Evolutionary conservation across 2,329 filamentous ascomycete species (phyloP).

Genomic region (Curvularia verruculosa): DNA sequence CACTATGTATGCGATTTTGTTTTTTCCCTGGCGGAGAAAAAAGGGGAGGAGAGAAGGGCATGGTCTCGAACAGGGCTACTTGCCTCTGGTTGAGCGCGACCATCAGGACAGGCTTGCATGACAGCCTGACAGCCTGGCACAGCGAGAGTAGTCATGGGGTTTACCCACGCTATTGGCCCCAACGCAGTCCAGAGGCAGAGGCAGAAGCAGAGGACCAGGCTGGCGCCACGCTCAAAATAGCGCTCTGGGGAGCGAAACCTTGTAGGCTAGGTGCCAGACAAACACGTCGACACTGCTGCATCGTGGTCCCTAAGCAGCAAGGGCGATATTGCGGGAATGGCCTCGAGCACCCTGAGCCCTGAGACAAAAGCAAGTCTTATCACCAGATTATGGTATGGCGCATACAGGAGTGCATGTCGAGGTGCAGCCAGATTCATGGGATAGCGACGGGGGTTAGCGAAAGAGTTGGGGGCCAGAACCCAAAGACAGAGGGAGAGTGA

Average conservation of each 20-base stretch:
- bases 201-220: constrained; percentile 13
- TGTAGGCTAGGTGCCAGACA: constrained; percentile 15
- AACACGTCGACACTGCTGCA: constrained; percentile 6
- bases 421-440: constrained; percentile 6
- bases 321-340: constrained; percentile 4
- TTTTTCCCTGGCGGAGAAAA: background rate
- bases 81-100: constrained; percentile 7
- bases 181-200: background rate
- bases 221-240: constrained; percentile 11
- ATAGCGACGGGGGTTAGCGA: constrained; percentile 32
- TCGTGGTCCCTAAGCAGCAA: constrained; percentile 4
- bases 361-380: constrained; percentile 8
- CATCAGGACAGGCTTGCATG: constrained; percentile 1
- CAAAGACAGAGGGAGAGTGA: constrained; percentile 25
- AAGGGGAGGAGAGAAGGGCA: background rate
- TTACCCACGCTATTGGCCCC: constrained; percentile 13
- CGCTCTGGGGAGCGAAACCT: constrained; percentile 5
- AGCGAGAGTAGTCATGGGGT: constrained; percentile 8
- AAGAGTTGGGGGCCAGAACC: constrained; percentile 25
- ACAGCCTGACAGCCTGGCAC: constrained; percentile 9
- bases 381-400: constrained; percentile 11
- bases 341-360: constrained; percentile 5
- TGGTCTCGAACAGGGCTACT: background rate
- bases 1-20: background rate
- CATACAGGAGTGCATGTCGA: constrained; percentile 7